These are phyloP conservation scores for Monascus ruber DNA, from an alignment of 2,329 filamentous ascomycete genomes.

Conservation along the genomic window DNA sequence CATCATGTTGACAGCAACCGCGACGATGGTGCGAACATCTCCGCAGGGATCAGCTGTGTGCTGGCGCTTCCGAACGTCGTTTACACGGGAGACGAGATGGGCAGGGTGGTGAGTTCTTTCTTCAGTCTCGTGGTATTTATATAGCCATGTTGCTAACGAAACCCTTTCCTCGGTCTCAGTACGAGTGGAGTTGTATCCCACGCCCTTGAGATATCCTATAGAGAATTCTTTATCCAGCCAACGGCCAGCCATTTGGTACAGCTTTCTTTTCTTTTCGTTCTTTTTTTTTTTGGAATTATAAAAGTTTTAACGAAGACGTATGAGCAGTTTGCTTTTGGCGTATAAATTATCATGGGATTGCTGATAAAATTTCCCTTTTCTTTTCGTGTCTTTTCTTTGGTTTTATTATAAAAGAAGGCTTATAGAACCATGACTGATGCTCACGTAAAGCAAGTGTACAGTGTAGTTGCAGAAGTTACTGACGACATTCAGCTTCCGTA, in stretches of 20 bases:
- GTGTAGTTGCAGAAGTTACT: too few relatives aligned
- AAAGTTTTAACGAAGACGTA: too few relatives aligned
- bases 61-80: slow-evolving; percentile 70
- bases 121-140: not conserved
- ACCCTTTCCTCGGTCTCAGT: slow-evolving; percentile 23
- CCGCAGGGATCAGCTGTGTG: slow-evolving; percentile 71
- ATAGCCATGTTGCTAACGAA: slow-evolving; percentile 8
- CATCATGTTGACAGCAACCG: slow-evolving; percentile 65
- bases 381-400: too few relatives aligned
- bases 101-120: slow-evolving; percentile 61
- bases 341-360: too few relatives aligned
- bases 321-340: too few relatives aligned
- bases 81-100: slow-evolving; percentile 90
- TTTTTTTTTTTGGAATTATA: not conserved
- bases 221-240: slow-evolving; percentile 1
- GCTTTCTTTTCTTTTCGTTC: not conserved
- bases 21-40: slow-evolving; percentile 44
- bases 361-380: too few relatives aligned
- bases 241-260: slow-evolving; percentile 1
- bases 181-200: slow-evolving; percentile 48
- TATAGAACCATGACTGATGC: too few relatives aligned
- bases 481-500: too few relatives aligned
- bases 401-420: too few relatives aligned
- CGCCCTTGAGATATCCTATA: slow-evolving; percentile 23
- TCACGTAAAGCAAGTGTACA: too few relatives aligned